These are phyloP conservation scores for Hemerocallis citrina DNA, from an alignment of 106 monocot species.

Conservation along the genomic window DNA sequence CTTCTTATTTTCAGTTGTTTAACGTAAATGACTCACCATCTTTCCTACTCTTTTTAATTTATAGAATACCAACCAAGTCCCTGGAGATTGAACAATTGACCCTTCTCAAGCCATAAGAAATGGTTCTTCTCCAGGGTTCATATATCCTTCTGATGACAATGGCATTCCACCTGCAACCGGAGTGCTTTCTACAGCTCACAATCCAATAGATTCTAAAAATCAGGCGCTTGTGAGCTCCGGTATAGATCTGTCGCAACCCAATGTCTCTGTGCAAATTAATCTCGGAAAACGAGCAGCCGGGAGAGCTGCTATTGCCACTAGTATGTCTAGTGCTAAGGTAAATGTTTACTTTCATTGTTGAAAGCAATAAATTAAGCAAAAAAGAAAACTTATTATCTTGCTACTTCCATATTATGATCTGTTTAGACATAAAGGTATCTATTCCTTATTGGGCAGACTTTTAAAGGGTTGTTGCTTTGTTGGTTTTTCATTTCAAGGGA, in stretches of 20 bases:
- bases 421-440: too few relatives aligned
- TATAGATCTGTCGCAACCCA: constrained; percentile 43
- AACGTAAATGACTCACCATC: neutral
- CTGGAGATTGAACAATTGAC: constrained; percentile 23
- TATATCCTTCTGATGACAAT: constrained; percentile 27
- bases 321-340: neutral
- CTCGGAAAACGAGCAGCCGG: constrained; percentile 23
- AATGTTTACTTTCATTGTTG: too few relatives aligned
- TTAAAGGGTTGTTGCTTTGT: too few relatives aligned
- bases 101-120: constrained; percentile 17
- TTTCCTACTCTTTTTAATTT: neutral
- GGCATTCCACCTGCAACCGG: constrained; percentile 17
- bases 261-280: constrained; percentile 53
- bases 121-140: constrained; percentile 27
- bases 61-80: constrained; percentile 36
- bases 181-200: constrained; percentile 17
- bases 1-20: constrained; percentile 1
- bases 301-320: neutral
- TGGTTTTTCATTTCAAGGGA: too few relatives aligned
- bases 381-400: too few relatives aligned
- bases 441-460: too few relatives aligned
- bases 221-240: constrained; percentile 41
- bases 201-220: constrained; percentile 17
- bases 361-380: too few relatives aligned
- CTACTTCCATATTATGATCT: too few relatives aligned